A percentile compares a stretch with the other conserved stretches of the same genome.
Evolutionary conservation across 2,329 filamentous ascomycete species (phyloP).

Genomic region (Thelonectria discophora): DNA sequence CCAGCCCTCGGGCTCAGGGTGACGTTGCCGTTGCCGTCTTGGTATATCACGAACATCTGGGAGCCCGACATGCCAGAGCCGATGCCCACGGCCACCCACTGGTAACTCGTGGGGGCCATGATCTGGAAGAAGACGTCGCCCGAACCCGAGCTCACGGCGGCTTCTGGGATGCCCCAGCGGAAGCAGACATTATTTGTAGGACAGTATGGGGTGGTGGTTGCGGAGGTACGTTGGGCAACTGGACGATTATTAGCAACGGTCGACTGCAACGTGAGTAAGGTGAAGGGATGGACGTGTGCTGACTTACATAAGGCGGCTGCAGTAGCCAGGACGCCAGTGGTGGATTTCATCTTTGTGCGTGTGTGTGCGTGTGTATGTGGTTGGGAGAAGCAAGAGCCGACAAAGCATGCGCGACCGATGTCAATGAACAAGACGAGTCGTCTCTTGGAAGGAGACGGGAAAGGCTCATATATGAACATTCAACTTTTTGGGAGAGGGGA

Average conservation of each 20-base stretch:
- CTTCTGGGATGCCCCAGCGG: conserved; percentile 62
- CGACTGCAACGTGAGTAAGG: conserved; percentile 8
- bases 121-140: conserved; percentile 71
- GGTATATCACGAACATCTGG: conserved; percentile 71
- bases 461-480: conserved; percentile 18
- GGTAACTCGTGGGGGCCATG: conserved; percentile 59
- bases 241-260: conserved; percentile 10
- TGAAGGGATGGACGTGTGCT: background rate
- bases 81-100: conserved; percentile 68
- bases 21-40: conserved; percentile 65
- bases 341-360: conserved; percentile 32
- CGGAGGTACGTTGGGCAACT: conserved; percentile 37
- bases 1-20: conserved; percentile 67
- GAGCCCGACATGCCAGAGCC: conserved; percentile 63
- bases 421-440: background rate
- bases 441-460: background rate
- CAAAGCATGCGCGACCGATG: background rate
- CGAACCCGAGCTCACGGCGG: conserved; percentile 55
- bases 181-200: conserved; percentile 60
- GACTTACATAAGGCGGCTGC: conserved; percentile 33
- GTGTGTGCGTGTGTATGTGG: background rate
- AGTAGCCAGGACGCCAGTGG: conserved; percentile 26
- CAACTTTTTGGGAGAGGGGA: background rate
- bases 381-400: background rate
- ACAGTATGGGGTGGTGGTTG: conserved; percentile 51